Conservation (phyloP, 352 stramenopile species). For the Aphanomyces stellatus region DNA sequence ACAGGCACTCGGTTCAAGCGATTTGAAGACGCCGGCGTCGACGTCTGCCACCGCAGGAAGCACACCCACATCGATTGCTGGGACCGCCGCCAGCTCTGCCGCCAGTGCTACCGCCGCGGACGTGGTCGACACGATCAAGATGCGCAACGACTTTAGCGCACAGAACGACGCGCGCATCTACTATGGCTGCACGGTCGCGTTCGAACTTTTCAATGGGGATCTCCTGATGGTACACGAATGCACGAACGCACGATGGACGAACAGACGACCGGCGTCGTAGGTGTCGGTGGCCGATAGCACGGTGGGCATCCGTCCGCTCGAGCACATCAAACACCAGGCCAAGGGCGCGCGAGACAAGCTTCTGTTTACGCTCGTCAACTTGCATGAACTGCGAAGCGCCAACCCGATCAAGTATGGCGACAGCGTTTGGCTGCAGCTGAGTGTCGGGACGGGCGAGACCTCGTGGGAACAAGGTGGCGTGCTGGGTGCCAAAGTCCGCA, state of each 20-base stretch:
- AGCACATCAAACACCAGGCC: conserved; percentile 39
- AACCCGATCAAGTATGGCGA: conserved; percentile 66
- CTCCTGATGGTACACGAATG: conserved; percentile 15
- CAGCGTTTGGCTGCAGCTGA: conserved; percentile 67
- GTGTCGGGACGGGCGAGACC: conserved; percentile 46
- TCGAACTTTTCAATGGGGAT: conserved; percentile 16
- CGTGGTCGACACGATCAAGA: conserved; percentile 10
- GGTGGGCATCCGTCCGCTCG: conserved; percentile 52
- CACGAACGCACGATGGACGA: too few species aligned
- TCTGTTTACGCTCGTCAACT: conserved; percentile 61
- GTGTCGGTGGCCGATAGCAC: conserved; percentile 33
- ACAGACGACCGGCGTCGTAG: background rate
- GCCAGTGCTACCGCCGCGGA: background rate
- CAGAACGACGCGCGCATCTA: conserved; percentile 12
- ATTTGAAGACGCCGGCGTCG: too few species aligned
- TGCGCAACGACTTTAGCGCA: conserved; percentile 16
- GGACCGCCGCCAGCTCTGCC: background rate
- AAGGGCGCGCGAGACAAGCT: conserved; percentile 34
- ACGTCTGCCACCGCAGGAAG: background rate
- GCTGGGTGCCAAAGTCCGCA: conserved; percentile 59
- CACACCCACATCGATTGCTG: background rate
- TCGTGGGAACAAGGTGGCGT: conserved; percentile 70
- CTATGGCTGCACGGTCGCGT: conserved; percentile 11
- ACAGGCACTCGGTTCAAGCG: background rate
- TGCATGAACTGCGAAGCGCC: conserved; percentile 53